Evolutionary conservation across 1,139 yeast species (phyloP), one percentile per base, ranked within the genome.

Genomic region (Diutina neorugosa): DNA sequence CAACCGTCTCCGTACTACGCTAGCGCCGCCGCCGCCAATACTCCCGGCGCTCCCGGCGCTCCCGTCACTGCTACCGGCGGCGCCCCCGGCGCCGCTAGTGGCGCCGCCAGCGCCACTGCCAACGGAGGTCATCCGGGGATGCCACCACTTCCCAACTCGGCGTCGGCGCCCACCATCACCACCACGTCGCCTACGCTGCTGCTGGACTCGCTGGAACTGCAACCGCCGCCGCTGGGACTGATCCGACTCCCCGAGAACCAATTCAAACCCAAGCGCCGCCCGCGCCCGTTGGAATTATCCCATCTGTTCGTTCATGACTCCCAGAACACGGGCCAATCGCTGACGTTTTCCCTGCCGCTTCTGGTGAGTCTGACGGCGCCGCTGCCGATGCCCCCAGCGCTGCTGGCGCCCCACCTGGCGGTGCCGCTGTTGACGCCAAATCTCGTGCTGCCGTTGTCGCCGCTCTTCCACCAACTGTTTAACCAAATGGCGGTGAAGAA

Each of bases 221-320:
- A n/a, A 20, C 51, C 42, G 23, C 51, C 42, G 23, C 51, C 43
- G 18, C 43, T 41, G n/a, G 42, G 18, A 43, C 16, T 19, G 27
- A 19, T 48, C 16, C 23, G 27, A 7, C 54, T 57, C 42, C 54
- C 55, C 14, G 55, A 52, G 31, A 53, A 53, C 56, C 63, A 65
- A 51, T 70, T 67, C 58, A 72, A 70, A 57, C 75, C 76, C 11
- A 73, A 71, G 54, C 62, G 73, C 57, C 64, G 78, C 57, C 78
- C 78, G 31, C 60, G 71, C 52, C 78, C 78, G 8, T 65, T 74
- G 53, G 61, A 73, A 14, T 66, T 74, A 52, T 70, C 63, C 56
- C 74, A 71, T 57, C 69, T 75, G 12, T 66, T 64, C 55, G 51
- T 59, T 41, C 57, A 54, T 51, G 59, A 57, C 51, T n/a, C 27